These are phyloP conservation scores for Globisporangium barbulae DNA, from an alignment of 352 stramenopile species.

Conservation along the genomic window DNA sequence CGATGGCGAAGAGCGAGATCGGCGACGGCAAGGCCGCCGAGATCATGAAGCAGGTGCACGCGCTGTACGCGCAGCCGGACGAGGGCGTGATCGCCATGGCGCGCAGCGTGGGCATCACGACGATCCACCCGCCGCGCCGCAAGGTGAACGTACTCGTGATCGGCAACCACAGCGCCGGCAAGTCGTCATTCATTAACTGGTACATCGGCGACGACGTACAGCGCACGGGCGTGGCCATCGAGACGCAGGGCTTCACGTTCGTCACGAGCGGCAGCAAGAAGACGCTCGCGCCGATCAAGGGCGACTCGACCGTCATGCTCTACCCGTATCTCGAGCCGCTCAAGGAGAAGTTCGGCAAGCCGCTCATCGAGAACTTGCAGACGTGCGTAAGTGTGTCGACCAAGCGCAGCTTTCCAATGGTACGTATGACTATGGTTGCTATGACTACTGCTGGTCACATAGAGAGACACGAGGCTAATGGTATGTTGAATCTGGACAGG, in stretches of 20 bases:
- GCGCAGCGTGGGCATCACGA: constrained; percentile 27
- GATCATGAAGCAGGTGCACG: constrained; percentile 39
- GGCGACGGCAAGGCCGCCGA: constrained; percentile 27
- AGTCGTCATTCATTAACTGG: constrained; percentile 79
- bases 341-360: constrained; percentile 53
- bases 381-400: constrained; percentile 59
- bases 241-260: constrained; percentile 69
- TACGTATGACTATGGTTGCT: background rate
- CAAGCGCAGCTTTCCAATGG: constrained; percentile 43
- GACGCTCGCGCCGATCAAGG: constrained; percentile 57
- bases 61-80: constrained; percentile 28
- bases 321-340: constrained; percentile 52
- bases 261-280: constrained; percentile 55
- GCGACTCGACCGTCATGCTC: constrained; percentile 57
- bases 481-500: constrained; percentile 9
- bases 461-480: background rate
- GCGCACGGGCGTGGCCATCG: constrained; percentile 58
- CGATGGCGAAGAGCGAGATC: constrained; percentile 1
- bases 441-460: background rate
- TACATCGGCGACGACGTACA: constrained; percentile 56
- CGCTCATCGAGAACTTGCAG: constrained; percentile 56
- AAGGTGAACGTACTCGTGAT: constrained; percentile 72
- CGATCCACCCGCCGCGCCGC: constrained; percentile 48
- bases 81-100: constrained; percentile 27
- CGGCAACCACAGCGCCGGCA: constrained; percentile 72